Percentiles rank a stretch among this genome's conserved stretches.
These are phyloP conservation scores for Lepidium aucheri DNA, from an alignment of 345 rosid genomes.

Conservation along the genomic window DNA sequence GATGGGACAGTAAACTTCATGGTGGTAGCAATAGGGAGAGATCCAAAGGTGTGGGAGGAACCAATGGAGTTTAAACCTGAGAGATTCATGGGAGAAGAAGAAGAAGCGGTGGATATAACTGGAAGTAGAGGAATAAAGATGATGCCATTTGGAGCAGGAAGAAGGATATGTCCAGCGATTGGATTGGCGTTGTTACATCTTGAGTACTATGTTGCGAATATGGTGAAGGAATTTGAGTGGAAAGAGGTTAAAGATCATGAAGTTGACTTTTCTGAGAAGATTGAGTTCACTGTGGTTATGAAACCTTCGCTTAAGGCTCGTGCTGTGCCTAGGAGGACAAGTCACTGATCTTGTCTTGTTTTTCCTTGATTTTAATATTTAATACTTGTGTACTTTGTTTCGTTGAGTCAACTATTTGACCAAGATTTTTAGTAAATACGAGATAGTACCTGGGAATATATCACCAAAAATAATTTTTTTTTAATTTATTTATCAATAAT, in stretches of 20 bases:
- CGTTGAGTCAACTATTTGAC: neutral
- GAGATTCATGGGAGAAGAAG: conserved; percentile 21
- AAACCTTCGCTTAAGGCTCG: conserved; percentile 19
- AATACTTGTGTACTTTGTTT: neutral
- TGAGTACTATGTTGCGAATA: conserved; percentile 33
- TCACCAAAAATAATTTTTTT: too few species aligned
- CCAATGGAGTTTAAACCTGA: conserved; percentile 38
- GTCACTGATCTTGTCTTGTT: neutral
- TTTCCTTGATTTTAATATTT: neutral
- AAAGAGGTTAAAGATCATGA: conserved; percentile 18
- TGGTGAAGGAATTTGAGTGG: conserved; percentile 30
- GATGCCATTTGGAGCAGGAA: conserved; percentile 40
- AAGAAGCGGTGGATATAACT: conserved; percentile 22
- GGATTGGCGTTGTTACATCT: conserved; percentile 28
- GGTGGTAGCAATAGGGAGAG: conserved; percentile 31
- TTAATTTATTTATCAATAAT: too few species aligned
- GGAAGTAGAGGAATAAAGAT: conserved; percentile 34
- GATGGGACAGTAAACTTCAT: conserved; percentile 18
- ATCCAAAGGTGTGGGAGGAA: conserved; percentile 29
- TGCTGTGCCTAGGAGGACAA: conserved; percentile 22
- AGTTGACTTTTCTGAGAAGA: conserved; percentile 22
- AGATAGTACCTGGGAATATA: too few species aligned
- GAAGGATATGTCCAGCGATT: conserved; percentile 36
- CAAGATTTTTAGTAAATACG: neutral
- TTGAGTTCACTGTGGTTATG: conserved; percentile 25